Base-by-base conservation (phyloP, 768 basidiomycete species). In the Amanita subjunquillea region DNA sequence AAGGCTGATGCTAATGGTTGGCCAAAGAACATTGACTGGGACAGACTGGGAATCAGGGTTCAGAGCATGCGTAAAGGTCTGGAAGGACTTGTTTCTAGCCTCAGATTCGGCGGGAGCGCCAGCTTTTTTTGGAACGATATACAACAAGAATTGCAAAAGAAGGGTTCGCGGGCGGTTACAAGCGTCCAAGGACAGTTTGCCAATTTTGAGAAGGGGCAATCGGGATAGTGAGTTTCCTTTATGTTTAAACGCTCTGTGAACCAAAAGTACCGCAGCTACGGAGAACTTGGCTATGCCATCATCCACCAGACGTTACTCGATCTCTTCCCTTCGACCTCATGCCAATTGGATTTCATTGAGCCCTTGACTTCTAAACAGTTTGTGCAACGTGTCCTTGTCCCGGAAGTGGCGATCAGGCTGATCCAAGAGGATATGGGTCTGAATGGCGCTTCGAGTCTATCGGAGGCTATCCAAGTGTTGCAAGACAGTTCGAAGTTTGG, bases 401-500 rank as follows among this genome's bases (percentile, higher is more conserved):
- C 95, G 1, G 94, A 97, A 67, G 80, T 85, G 0, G 90, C 85
- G 0, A 72, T 85, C 38, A 72, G 77, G 22, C 78, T 98, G n/a
- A 90, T 97, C 55, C 81, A 81, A 71, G 74, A 86, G 54, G 93
- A 98, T 62, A 77, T 77, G 59, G 55, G 61, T 1, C 65, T 83
- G 9, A 60, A 65, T 39, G 72, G 72, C 2, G 65, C 71, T 3
- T 60, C 65, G 0, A 71, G 67, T 0, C 58, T 64, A 46, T 57
- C 67, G 15, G 61, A 72, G 41, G 90, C 87, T 0, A 60, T 85
- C 9, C 60, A 66, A 20, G 79, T 88, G 4, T 65, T 93, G 46
- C 75, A 80, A 27, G 83, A 88, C 43, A 94, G 91, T 54, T 76
- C 85, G 0, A 78, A 78, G 34, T 96, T 91, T 62, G 93, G 93